These are phyloP conservation scores for Yamadazyma spencermartinsiae DNA, from an alignment of 1,139 yeast species.

Conservation along the genomic window DNA sequence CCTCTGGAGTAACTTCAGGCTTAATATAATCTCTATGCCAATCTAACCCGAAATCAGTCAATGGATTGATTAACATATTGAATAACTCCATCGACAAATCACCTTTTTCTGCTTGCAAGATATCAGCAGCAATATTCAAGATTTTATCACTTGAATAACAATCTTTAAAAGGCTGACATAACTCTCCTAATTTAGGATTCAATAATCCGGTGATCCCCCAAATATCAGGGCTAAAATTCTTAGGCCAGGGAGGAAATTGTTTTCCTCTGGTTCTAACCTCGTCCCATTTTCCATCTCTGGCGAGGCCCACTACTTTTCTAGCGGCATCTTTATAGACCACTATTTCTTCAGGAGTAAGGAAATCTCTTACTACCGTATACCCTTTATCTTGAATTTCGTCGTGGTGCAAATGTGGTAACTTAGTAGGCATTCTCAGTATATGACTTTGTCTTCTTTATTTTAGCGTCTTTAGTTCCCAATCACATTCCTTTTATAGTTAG, in stretches of 20 bases:
- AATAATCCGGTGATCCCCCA: constrained; percentile 57
- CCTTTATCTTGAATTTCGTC: constrained; percentile 46
- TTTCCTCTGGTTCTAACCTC: constrained; percentile 55
- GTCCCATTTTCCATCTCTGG: constrained; percentile 54
- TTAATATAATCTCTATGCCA: constrained; percentile 60
- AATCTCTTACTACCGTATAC: constrained; percentile 42
- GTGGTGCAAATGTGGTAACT: constrained; percentile 20
- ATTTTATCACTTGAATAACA: constrained; percentile 46
- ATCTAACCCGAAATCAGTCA: constrained; percentile 55
- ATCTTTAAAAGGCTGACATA: constrained; percentile 43
- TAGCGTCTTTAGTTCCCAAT: too few relatives aligned
- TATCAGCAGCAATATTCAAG: constrained; percentile 43
- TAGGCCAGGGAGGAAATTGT: constrained; percentile 63
- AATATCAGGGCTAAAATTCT: constrained; percentile 53
- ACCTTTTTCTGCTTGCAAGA: constrained; percentile 39
- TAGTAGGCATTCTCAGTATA: constrained; percentile 18
- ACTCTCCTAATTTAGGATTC: constrained; percentile 48
- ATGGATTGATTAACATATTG: constrained; percentile 58
- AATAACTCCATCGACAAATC: constrained; percentile 52
- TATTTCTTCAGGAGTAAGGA: constrained; percentile 44
- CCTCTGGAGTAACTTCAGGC: constrained; percentile 49
- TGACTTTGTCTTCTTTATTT: too few relatives aligned
- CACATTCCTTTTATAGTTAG: neutral
- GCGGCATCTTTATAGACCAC: constrained; percentile 39
- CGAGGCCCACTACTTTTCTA: constrained; percentile 42